These are phyloP conservation scores for Solanum sejunctum DNA, from an alignment of 257 asterid species.

Conservation along the genomic window DNA sequence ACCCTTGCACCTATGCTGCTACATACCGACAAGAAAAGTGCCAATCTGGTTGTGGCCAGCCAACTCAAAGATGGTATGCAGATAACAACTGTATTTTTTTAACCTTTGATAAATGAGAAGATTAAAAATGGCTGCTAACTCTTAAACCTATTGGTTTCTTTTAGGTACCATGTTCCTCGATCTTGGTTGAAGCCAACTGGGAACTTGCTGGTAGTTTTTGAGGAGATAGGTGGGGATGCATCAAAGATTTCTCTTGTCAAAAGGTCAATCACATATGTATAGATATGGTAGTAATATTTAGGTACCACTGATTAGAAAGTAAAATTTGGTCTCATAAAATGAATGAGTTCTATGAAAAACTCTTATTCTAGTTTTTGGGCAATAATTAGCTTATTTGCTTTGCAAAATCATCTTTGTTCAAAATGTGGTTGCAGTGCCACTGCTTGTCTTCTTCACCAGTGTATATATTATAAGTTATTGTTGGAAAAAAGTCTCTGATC, in stretches of 20 bases:
- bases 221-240: slow-evolving; percentile 90
- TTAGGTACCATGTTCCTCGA: slow-evolving; percentile 90
- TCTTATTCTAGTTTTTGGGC: neutral
- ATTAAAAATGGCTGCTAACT: neutral
- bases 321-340: neutral
- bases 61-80: slow-evolving; percentile 64
- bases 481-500: neutral
- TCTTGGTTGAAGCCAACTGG: slow-evolving; percentile 71
- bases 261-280: slow-evolving; percentile 37
- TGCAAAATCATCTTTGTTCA: neutral
- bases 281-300: slow-evolving; percentile 6
- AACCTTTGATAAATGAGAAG: neutral
- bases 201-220: slow-evolving; percentile 64
- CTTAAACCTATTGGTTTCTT: neutral
- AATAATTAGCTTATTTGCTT: neutral
- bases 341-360: neutral
- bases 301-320: neutral
- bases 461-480: neutral
- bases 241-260: slow-evolving; percentile 63
- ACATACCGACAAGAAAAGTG: slow-evolving; percentile 62
- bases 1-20: slow-evolving; percentile 51
- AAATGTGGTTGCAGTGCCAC: neutral
- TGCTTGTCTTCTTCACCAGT: neutral
- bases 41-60: slow-evolving; percentile 83
- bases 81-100: neutral